Evolutionary conservation across 805 yeast genomes (phyloP).

Genomic region (Sungouiozyma intestinalis): DNA sequence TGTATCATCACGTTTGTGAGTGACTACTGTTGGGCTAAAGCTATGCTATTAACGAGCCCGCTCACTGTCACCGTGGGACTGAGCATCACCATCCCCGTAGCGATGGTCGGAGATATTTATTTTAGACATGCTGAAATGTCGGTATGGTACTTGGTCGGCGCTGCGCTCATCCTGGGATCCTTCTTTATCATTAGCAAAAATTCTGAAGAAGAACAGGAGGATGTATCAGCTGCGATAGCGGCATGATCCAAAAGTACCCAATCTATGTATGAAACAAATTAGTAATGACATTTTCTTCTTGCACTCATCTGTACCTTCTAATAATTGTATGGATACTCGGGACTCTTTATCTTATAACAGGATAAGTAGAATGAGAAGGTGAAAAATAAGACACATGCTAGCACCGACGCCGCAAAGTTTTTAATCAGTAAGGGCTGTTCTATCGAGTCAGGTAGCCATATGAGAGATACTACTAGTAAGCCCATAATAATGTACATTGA

Average conservation of each 20-base stretch:
- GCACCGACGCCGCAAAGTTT: constrained; percentile 10
- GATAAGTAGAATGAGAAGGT: constrained; percentile 17
- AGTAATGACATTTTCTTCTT: too few relatives aligned
- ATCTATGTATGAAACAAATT: too few relatives aligned
- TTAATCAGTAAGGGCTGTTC: constrained; percentile 8
- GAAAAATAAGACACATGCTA: constrained; percentile 12
- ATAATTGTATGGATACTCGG: constrained; percentile 20
- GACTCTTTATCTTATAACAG: constrained; percentile 21
- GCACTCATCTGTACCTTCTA: too few relatives aligned
- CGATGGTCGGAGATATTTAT: constrained; percentile 82
- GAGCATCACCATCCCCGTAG: constrained; percentile 86
- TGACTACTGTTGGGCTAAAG: constrained; percentile 93
- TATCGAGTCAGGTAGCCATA: constrained; percentile 20
- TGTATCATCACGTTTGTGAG: constrained; percentile 73
- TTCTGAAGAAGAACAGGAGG: constrained; percentile 48
- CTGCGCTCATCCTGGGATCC: constrained; percentile 66
- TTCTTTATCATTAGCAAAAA: constrained; percentile 75
- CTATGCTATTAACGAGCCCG: constrained; percentile 88
- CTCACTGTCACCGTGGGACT: constrained; percentile 92
- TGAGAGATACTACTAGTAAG: constrained; percentile 31
- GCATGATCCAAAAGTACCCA: too few relatives aligned
- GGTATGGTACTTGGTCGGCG: constrained; percentile 63
- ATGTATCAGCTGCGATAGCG: too few relatives aligned
- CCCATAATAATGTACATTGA: constrained; percentile 41
- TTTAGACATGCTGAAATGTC: constrained; percentile 56